Percentiles rank a stretch among this genome's conserved stretches.
These are phyloP conservation scores for Nothopassalora personata DNA, from an alignment of 2,329 filamentous ascomycete species.

Conservation along the genomic window DNA sequence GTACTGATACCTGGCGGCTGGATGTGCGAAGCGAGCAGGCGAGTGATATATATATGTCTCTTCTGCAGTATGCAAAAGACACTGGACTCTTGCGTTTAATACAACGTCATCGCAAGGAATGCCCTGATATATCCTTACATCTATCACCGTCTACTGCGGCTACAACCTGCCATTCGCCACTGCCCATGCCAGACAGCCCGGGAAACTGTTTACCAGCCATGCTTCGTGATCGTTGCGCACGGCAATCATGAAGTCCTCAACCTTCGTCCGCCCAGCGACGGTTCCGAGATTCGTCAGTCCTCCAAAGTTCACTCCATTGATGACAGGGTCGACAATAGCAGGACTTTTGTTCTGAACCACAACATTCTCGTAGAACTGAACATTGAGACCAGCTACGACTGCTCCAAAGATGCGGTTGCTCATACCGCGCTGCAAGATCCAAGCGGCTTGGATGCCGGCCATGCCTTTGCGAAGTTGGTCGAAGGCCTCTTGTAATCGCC, in stretches of 20 bases:
- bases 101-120: no score
- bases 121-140: no score
- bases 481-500: not conserved
- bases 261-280: not conserved
- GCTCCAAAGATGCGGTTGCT: not conserved
- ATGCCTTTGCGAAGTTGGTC: not conserved
- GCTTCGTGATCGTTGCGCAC: not conserved
- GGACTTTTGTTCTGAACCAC: not conserved
- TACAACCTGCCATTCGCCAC: not conserved
- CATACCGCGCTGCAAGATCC: not conserved
- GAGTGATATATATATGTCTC: no score
- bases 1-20: no score
- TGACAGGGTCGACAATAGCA: not conserved
- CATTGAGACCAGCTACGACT: not conserved
- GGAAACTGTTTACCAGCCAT: not conserved
- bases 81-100: no score
- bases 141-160: no score
- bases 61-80: no score
- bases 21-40: no score
- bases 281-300: not conserved
- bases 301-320: not conserved
- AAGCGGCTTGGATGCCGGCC: not conserved
- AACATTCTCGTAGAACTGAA: not conserved
- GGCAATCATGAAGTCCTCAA: not conserved
- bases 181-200: no score